phyloP scores from a whole-genome alignment of 805 yeast genomes.

The Suhomyces tanzawaensis region DNA sequence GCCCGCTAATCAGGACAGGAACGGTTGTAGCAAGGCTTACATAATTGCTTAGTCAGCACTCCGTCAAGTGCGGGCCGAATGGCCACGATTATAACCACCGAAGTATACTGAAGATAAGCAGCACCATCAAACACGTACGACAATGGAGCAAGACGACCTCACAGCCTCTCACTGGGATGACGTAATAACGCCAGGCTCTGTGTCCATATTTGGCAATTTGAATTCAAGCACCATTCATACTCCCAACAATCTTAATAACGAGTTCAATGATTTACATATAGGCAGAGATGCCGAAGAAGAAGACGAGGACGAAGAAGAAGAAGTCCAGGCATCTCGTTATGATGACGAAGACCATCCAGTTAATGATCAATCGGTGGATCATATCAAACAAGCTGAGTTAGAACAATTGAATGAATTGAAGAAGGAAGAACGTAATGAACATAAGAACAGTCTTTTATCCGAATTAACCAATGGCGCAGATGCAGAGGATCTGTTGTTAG shows the following conservation, averaged over 20 bases:
- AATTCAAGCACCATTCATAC: constrained; percentile 2
- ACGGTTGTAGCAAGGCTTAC: too few relatives aligned
- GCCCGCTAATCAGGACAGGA: too few relatives aligned
- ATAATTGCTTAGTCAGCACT: too few relatives aligned
- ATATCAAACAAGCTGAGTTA: constrained; percentile 17
- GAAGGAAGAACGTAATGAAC: constrained; percentile 33
- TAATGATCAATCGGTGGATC: neutral
- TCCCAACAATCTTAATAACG: constrained; percentile 3
- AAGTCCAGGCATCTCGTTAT: constrained; percentile 9
- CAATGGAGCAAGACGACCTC: constrained; percentile 48
- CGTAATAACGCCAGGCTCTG: constrained; percentile 24
- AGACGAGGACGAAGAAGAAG: constrained; percentile 15
- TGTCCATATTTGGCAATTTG: constrained; percentile 13
- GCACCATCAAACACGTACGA: constrained; percentile 1
- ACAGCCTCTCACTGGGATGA: constrained; percentile 65
- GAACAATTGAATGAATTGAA: constrained; percentile 29
- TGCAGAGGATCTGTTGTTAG: constrained; percentile 9
- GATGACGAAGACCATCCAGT: constrained; percentile 6
- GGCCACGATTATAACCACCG: too few relatives aligned
- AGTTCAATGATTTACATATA: constrained; percentile 7
- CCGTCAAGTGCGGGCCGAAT: too few relatives aligned
- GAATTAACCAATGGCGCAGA: constrained; percentile 41
- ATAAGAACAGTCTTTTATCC: constrained; percentile 34
- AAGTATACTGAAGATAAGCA: too few relatives aligned
- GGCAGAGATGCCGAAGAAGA: constrained; percentile 12